Percentiles rank a stretch among this genome's conserved stretches.
These are phyloP conservation scores for Candida boidinii DNA, from an alignment of 805 yeast species.

Conservation along the genomic window DNA sequence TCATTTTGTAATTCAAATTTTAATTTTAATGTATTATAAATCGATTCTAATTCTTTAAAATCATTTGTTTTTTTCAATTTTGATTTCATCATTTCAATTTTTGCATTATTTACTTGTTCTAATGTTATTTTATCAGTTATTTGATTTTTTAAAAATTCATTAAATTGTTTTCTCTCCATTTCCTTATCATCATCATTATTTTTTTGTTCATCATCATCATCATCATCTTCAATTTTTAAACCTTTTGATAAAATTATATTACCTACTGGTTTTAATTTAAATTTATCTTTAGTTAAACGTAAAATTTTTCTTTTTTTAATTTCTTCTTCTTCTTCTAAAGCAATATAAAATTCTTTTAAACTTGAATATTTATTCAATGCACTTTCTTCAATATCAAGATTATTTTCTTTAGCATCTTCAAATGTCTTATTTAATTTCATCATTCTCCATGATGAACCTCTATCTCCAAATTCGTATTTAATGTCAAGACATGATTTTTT, in stretches of 20 bases:
- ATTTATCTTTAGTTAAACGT: constrained; percentile 5
- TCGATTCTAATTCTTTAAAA: constrained; percentile 16
- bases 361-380: constrained; percentile 23
- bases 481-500: constrained; percentile 9
- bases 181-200: background rate
- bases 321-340: constrained; percentile 25
- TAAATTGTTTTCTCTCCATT: background rate
- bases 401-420: constrained; percentile 11
- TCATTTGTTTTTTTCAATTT: constrained; percentile 19
- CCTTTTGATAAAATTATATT: constrained; percentile 13
- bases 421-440: constrained; percentile 22
- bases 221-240: constrained; percentile 3
- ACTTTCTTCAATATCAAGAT: constrained; percentile 12
- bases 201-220: background rate
- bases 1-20: background rate
- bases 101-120: constrained; percentile 20
- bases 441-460: constrained; percentile 30
- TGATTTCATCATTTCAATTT: constrained; percentile 25
- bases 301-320: constrained; percentile 12
- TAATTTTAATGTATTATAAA: constrained; percentile 11
- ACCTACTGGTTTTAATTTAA: constrained; percentile 20
- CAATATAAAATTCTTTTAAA: constrained; percentile 19
- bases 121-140: constrained; percentile 1
- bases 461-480: constrained; percentile 28
- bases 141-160: constrained; percentile 1